Percentiles rank a stretch among this genome's conserved stretches.
These are phyloP conservation scores for Candida awuae DNA, from an alignment of 805 yeast genomes.

Conservation along the genomic window DNA sequence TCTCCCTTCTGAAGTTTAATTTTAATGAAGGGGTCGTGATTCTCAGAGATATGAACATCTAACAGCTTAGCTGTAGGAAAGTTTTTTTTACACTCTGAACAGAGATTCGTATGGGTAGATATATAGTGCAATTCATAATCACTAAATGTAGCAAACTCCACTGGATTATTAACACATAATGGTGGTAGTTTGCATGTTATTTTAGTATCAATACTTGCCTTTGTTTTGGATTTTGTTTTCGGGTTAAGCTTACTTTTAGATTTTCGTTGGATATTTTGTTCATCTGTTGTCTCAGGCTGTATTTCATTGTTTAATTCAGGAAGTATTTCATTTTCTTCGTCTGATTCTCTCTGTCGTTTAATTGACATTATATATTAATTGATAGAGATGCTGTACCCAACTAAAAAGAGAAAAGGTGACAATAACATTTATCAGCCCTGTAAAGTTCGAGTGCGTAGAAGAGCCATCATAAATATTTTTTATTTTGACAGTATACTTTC, in stretches of 20 bases:
- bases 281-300: background rate
- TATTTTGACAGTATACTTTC: background rate
- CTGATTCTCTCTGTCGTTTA: slow-evolving; percentile 12
- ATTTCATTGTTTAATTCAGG: background rate
- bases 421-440: too few species aligned
- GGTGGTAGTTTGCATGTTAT: slow-evolving; percentile 22
- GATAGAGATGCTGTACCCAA: too few species aligned
- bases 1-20: slow-evolving; percentile 33
- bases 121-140: slow-evolving; percentile 23
- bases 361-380: slow-evolving; percentile 7
- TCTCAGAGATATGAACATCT: slow-evolving; percentile 43
- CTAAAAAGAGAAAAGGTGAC: background rate
- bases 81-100: slow-evolving; percentile 31
- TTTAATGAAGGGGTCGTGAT: slow-evolving; percentile 41
- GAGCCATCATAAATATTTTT: too few species aligned
- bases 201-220: slow-evolving; percentile 1
- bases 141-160: slow-evolving; percentile 6
- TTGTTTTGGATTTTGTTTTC: slow-evolving; percentile 1
- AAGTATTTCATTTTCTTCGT: slow-evolving; percentile 7
- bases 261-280: background rate
- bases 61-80: slow-evolving; percentile 39
- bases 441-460: too few species aligned
- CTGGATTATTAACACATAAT: slow-evolving; percentile 12
- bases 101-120: slow-evolving; percentile 24
- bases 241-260: background rate